Base-by-base conservation (phyloP, 2,329 filamentous ascomycete genomes). In the Beauveria brongniartii region DNA sequence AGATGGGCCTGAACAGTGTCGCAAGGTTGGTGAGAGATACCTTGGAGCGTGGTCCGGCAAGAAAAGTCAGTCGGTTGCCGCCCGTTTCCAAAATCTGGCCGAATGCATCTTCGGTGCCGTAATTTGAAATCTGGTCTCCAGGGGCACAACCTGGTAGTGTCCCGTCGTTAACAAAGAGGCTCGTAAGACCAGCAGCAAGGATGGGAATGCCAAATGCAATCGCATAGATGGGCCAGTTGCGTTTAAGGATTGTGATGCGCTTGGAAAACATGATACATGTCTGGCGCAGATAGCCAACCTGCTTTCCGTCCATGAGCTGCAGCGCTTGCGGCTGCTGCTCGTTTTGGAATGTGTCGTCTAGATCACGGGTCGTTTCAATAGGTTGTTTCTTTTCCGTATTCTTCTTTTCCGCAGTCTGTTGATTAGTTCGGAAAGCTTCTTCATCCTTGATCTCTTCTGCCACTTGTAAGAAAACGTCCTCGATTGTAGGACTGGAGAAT, bases 391-490 rank as follows among this genome's bases (percentile, higher is more conserved):
- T 69, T 59, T 71, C 72, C 1, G 64, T 14, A 51, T 26, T 4
- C 40, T 69, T 34, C 55, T 63, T 69, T 59, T 71, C 72, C 2
- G 64, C 10, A 52, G 37, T 7, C 46, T 41, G 69, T 10, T 69
- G 68, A n/a, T 61, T 55, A 2, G 59, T 63, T 2, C 65, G 65
- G 59, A 72, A 70, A 12, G 69, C 67, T 53, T 72, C 73, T 65
- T 88, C 83, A 6, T 80, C 80, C 61, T 79, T 81, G 62, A 91
- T 82, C 71, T 96, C 92, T 68, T 93, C 90, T 0, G 92, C 91
- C 44, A 96, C 80, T 65, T 90, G 87, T 26, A 97, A 76, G 72
- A 97, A 97, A 0, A 96, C 92, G 66, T 96, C 92, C 71, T 97
- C 93, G 46, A 97, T 92, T 0, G 91, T 95, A 0, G 92, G 93